Conservation (phyloP, 1,284 basidiomycete species). For the Hemileia vastatrix region DNA sequence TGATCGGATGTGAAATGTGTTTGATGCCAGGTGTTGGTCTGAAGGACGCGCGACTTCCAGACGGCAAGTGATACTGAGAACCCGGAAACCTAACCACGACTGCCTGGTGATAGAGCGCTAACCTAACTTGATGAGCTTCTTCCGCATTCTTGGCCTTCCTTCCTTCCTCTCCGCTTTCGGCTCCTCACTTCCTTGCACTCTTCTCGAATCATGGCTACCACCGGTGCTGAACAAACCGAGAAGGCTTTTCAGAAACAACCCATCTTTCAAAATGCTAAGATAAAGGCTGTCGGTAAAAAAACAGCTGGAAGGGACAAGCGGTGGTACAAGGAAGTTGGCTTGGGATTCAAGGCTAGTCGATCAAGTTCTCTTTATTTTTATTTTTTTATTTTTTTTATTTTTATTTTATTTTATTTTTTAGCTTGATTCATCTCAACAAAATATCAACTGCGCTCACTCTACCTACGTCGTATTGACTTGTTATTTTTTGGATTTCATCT, state of each 20-base stretch:
- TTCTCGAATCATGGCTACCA: conserved; percentile 18
- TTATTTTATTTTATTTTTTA: not conserved
- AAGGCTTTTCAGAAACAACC: conserved; percentile 86
- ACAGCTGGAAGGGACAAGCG: conserved; percentile 85
- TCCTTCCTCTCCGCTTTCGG: too few relatives aligned
- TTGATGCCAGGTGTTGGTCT: too few relatives aligned
- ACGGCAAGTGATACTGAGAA: too few relatives aligned
- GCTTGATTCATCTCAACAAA: not conserved
- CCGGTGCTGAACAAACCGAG: conserved; percentile 24
- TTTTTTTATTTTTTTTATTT: too few relatives aligned
- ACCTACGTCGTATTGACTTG: not conserved
- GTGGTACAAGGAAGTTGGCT: conserved; percentile 72
- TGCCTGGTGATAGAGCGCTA: too few relatives aligned
- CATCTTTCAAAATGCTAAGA: conserved; percentile 97
- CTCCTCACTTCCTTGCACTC: too few relatives aligned
- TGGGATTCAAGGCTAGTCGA: conserved; percentile 40
- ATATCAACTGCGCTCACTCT: not conserved
- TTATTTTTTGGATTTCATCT: not conserved
- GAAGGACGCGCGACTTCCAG: too few relatives aligned
- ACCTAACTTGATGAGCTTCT: too few relatives aligned
- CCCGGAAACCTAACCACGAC: too few relatives aligned
- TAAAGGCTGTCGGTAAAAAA: conserved; percentile 65
- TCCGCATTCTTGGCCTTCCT: too few relatives aligned
- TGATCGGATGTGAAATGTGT: too few relatives aligned
- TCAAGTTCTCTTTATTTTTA: too few relatives aligned